Percentiles rank a stretch among this genome's conserved stretches.
These are phyloP conservation scores for Ceratocystis cubensis DNA, from an alignment of 2,329 filamentous ascomycete genomes.

Conservation along the genomic window DNA sequence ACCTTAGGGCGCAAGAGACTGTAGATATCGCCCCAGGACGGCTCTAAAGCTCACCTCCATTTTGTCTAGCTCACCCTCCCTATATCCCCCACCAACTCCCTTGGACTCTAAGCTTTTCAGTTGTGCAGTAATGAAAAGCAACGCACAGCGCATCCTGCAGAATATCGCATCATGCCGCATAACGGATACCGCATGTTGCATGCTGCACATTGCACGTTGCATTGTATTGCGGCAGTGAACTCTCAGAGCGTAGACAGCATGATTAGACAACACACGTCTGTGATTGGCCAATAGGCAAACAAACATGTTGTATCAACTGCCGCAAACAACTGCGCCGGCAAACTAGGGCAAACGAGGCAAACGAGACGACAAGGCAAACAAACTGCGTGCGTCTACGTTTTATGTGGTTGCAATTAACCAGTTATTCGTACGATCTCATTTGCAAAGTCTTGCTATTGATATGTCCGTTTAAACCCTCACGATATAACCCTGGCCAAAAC, in stretches of 20 bases:
- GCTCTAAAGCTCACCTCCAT: background rate
- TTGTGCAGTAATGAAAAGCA: background rate
- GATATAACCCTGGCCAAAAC: too few relatives aligned
- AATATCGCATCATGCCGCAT: background rate
- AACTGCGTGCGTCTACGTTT: background rate
- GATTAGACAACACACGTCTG: background rate
- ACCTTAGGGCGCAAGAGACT: background rate
- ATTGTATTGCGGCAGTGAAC: background rate
- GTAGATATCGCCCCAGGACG: background rate
- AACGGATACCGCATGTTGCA: background rate
- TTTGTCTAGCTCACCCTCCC: background rate
- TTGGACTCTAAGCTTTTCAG: background rate
- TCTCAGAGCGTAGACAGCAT: background rate
- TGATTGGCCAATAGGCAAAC: background rate
- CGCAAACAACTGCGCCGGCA: background rate
- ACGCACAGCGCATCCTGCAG: background rate
- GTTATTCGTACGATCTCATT: too few relatives aligned
- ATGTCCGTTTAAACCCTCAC: too few relatives aligned
- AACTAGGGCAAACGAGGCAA: background rate
- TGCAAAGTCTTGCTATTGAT: too few relatives aligned
- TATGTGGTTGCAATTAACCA: too few relatives aligned
- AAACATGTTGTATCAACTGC: background rate
- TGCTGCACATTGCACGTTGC: background rate
- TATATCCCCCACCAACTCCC: background rate
- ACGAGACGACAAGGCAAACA: background rate